Base-by-base conservation (phyloP, 495 filamentous ascomycete species). In the Penicillium steckii region DNA sequence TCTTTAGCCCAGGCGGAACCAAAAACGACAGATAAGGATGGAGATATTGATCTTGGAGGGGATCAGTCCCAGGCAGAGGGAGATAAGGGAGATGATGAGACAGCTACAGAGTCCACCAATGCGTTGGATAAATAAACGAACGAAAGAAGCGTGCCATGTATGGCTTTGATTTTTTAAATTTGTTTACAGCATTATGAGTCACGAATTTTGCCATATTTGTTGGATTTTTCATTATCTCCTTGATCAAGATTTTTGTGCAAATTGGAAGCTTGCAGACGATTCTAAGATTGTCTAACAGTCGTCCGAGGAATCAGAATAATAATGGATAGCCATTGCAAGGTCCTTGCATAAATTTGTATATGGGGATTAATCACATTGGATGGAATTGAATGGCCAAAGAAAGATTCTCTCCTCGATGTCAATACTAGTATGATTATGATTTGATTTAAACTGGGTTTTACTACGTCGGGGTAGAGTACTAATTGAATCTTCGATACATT, bases 21-120 rank as follows among this genome's bases (percentile, higher is more conserved):
- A 52, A 54, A 37, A 5, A 12, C 54, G 49, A 12, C 50, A 24
- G 74, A 76, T 42, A 62, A 64, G 1, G 77, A 78, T 35, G 74
- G 73, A 6, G 76, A 77, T 49, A 69, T 74, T 27, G 64, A 70
- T 8, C 60, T 77, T 6, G 70, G 56, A 1, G 75, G 78, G 53
- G 62, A 50, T 3, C 61, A 53, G 15, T 15, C 38, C 12, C 57
- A 61, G 17, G 54, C 49, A 33, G 52, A 45, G 24, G 53, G 44
- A 41, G 50, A 24, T 13, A 50, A 56, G 47, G 43, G 29, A 8
- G 60, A 59, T 32, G 46, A 30, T 4, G 15, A 33, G 18, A 26
- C 52, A 50, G 40, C 35, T 8, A 22, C 32, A 17, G 48, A 57
- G 43, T 49, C 55, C 23, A 22, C 43, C 3, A 26, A 52, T 57